These are phyloP conservation scores for Xylaria sp. DNA, from an alignment of 2,329 filamentous ascomycete genomes.

Conservation along the genomic window DNA sequence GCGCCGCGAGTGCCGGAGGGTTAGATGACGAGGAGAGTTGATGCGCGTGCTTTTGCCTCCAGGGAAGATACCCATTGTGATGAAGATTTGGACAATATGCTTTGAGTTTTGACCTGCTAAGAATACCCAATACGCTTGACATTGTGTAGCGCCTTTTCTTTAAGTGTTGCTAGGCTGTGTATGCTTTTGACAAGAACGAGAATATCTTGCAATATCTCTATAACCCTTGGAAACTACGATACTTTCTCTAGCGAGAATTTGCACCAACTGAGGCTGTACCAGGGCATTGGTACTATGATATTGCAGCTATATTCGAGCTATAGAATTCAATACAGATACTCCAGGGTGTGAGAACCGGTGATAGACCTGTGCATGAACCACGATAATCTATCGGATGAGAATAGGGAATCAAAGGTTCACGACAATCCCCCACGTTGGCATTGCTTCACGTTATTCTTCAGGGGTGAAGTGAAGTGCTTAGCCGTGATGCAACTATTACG, in stretches of 20 bases:
- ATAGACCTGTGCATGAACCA: neutral
- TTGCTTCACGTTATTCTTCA: neutral
- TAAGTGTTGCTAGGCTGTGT: neutral
- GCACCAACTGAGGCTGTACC: neutral
- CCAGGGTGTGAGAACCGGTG: neutral
- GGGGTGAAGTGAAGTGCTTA: neutral
- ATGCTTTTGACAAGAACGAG: neutral
- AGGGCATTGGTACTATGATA: neutral
- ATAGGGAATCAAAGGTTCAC: neutral
- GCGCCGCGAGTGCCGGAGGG: conserved; percentile 37
- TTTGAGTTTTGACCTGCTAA: neutral
- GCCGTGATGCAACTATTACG: neutral
- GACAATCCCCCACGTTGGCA: neutral
- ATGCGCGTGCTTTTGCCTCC: conserved; percentile 36
- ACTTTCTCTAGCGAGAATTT: neutral
- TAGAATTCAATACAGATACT: neutral
- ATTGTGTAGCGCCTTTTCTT: neutral
- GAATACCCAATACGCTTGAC: neutral
- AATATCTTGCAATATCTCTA: neutral
- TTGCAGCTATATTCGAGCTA: neutral
- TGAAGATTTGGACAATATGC: neutral
- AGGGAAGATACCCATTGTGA: conserved; percentile 32
- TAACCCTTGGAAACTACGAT: neutral
- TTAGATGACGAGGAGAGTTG: conserved; percentile 41
- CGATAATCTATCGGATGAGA: neutral